Evolutionary conservation across 805 yeast genomes (phyloP).

Genomic region (Isabelozyma heimii): DNA sequence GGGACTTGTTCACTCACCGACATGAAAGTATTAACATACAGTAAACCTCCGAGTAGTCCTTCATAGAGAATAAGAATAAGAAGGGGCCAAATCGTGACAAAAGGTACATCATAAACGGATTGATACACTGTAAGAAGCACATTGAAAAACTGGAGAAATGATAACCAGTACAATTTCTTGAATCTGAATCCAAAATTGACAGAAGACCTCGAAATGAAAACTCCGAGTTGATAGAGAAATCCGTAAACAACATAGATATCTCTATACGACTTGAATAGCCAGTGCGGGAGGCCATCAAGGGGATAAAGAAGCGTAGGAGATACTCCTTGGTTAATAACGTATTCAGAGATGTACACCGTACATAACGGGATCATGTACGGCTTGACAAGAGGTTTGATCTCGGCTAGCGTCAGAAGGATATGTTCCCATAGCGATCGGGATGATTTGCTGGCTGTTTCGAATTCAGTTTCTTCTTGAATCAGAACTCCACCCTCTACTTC

Average conservation of each 20-base stretch:
- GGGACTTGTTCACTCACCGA: slow-evolving; percentile 60
- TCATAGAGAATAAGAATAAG: slow-evolving; percentile 75
- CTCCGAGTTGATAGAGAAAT: slow-evolving; percentile 87
- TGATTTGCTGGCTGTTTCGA: background rate
- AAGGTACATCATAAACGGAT: slow-evolving; percentile 54
- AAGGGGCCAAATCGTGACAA: slow-evolving; percentile 61
- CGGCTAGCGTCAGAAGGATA: slow-evolving; percentile 13
- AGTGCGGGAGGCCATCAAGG: slow-evolving; percentile 57
- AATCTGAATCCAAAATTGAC: slow-evolving; percentile 61
- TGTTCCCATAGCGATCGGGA: slow-evolving; percentile 8
- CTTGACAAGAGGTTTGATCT: slow-evolving; percentile 42
- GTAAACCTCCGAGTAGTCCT: slow-evolving; percentile 86
- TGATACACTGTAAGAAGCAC: slow-evolving; percentile 59
- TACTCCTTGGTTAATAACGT: slow-evolving; percentile 86
- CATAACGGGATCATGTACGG: slow-evolving; percentile 85
- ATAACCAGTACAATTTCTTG: slow-evolving; percentile 54
- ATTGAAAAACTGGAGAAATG: slow-evolving; percentile 67
- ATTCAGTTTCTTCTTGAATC: background rate
- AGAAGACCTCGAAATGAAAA: slow-evolving; percentile 86
- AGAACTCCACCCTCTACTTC: background rate
- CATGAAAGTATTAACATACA: slow-evolving; percentile 86
- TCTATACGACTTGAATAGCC: slow-evolving; percentile 59
- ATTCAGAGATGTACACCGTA: slow-evolving; percentile 82
- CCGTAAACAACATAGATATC: slow-evolving; percentile 93
- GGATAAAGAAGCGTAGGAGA: slow-evolving; percentile 87